Evolutionary conservation across 148 eudicot species (phyloP).

Genomic region (Cornus suecica): DNA sequence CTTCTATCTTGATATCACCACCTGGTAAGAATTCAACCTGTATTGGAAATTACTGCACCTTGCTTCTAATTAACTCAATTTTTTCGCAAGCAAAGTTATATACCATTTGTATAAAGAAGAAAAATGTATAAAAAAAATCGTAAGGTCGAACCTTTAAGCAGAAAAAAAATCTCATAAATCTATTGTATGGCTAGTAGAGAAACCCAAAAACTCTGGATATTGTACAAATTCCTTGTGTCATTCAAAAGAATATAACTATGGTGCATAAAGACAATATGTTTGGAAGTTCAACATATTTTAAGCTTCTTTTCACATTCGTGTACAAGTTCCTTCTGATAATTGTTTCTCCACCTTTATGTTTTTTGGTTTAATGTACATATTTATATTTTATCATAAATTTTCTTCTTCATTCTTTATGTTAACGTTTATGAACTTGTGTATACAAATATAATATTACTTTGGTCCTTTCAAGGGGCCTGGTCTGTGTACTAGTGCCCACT

Average conservation of each 20-base stretch:
- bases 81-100: neutral
- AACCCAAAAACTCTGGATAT: neutral
- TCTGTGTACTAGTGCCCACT: neutral
- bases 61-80: neutral
- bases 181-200: neutral
- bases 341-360: neutral
- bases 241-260: neutral
- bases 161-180: neutral
- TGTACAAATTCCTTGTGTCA: neutral
- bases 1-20: constrained; percentile 55
- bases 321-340: neutral
- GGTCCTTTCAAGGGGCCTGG: neutral
- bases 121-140: too few species aligned
- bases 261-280: neutral
- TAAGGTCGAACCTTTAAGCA: neutral
- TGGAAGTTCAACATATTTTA: neutral
- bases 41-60: neutral
- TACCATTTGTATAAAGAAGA: too few species aligned
- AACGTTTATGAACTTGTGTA: neutral
- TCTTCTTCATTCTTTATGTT: neutral
- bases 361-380: neutral
- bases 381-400: too few species aligned
- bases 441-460: neutral
- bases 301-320: neutral
- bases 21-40: constrained; percentile 57